Evolutionary conservation across 108 stramenopile genomes (phyloP).

Genomic region (Skeletonema grethae): DNA sequence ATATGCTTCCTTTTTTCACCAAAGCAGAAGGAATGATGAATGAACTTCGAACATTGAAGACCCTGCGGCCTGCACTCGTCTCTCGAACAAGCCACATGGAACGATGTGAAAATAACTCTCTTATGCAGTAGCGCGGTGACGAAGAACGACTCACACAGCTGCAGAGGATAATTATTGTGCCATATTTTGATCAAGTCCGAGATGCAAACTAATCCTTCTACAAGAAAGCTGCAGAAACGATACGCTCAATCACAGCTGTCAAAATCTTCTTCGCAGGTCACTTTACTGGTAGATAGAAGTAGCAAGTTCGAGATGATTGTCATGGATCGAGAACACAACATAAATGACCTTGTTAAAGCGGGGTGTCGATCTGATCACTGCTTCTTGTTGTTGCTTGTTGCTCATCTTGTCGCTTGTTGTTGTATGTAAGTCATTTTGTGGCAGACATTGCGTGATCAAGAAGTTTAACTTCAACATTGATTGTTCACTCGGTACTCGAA

Average conservation of each 20-base stretch:
- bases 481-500: too few relatives aligned
- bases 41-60: constrained; percentile 26
- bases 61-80: constrained; percentile 6
- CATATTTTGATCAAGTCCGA: constrained; percentile 50
- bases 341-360: too few relatives aligned
- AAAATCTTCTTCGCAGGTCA: neutral
- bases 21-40: constrained; percentile 11
- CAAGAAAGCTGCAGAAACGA: constrained; percentile 7
- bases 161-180: constrained; percentile 33
- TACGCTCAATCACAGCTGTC: neutral
- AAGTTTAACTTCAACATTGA: too few relatives aligned
- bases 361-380: too few relatives aligned
- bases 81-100: neutral
- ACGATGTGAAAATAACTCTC: constrained; percentile 12
- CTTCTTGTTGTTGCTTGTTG: too few relatives aligned
- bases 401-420: too few relatives aligned
- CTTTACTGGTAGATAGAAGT: neutral
- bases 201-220: constrained; percentile 51
- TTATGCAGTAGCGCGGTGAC: neutral
- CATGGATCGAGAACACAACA: too few relatives aligned
- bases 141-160: neutral
- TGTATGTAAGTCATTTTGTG: too few relatives aligned
- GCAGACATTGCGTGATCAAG: too few relatives aligned
- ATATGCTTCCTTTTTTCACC: neutral
- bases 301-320: too few relatives aligned